Conservation (phyloP, 345 rosid species). For the Ailanthus altissimus region DNA sequence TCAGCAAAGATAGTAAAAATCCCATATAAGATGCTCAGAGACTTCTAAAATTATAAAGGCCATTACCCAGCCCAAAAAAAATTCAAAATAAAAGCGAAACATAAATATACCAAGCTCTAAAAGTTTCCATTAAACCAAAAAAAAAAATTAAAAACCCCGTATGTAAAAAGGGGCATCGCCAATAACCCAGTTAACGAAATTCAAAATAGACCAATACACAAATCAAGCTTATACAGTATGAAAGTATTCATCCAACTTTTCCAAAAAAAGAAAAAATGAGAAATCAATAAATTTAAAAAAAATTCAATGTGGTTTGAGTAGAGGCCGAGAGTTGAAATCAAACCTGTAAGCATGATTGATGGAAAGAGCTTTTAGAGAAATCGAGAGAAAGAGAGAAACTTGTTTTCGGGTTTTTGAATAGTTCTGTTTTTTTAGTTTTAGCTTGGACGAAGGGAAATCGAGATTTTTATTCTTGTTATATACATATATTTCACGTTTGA, state of each 20-base stretch:
- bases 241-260: background rate
- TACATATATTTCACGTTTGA: background rate
- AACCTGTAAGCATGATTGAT: constrained; percentile 63
- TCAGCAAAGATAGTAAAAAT: background rate
- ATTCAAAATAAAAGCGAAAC: background rate
- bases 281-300: background rate
- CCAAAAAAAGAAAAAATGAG: background rate
- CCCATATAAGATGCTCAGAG: background rate
- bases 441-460: background rate
- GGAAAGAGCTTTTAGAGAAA: background rate
- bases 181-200: constrained; percentile 27
- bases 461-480: too few relatives aligned
- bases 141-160: background rate
- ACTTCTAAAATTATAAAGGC: background rate
- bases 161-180: background rate
- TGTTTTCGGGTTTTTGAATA: background rate
- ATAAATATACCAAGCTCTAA: background rate
- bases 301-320: constrained; percentile 2
- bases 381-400: background rate
- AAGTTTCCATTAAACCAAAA: background rate
- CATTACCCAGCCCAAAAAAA: background rate
- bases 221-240: constrained; percentile 12
- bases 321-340: background rate
- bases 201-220: background rate
- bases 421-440: background rate